A percentile compares a stretch with the other conserved stretches of the same genome.
These are phyloP conservation scores for Barnettozyma siamensis DNA, from an alignment of 805 yeast genomes.

Conservation along the genomic window DNA sequence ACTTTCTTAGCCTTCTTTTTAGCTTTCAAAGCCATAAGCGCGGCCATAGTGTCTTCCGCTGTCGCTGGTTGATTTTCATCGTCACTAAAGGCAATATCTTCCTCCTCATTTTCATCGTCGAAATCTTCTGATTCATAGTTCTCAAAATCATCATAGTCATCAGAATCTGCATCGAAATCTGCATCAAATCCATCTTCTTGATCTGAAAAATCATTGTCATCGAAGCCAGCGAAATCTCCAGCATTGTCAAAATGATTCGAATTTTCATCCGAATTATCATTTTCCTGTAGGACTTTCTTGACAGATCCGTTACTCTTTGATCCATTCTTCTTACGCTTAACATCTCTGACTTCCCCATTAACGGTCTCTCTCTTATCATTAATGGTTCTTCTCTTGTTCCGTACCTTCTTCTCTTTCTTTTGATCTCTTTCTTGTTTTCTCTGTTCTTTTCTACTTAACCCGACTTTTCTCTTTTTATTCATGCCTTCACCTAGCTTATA, in stretches of 20 bases:
- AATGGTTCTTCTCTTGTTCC: too few species aligned
- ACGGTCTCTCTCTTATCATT: constrained; percentile 1
- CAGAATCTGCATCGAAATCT: constrained; percentile 21
- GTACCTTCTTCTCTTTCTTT: constrained; percentile 16
- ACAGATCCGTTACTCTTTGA: constrained; percentile 25
- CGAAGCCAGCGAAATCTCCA: constrained; percentile 23
- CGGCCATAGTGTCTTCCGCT: constrained; percentile 40
- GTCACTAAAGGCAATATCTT: constrained; percentile 12
- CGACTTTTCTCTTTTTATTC: constrained; percentile 31
- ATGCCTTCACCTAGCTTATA: constrained; percentile 24
- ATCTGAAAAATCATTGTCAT: constrained; percentile 13
- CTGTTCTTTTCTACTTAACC: constrained; percentile 35
- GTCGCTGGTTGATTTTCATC: constrained; percentile 29
- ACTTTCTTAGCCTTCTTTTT: constrained; percentile 24
- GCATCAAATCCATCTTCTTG: constrained; percentile 12
- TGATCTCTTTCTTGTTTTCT: constrained; percentile 35
- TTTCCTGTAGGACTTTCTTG: constrained; percentile 3
- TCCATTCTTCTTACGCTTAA: constrained; percentile 11
- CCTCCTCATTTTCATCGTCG: constrained; percentile 18
- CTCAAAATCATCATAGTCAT: constrained; percentile 23
- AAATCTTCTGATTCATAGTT: constrained; percentile 18
- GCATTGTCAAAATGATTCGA: constrained; percentile 20
- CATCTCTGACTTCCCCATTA: not conserved
- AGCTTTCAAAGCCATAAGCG: constrained; percentile 36
- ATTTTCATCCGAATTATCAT: constrained; percentile 2